phyloP scores from a whole-genome alignment of 306 rosid species.

The Trifolium dubium region DNA sequence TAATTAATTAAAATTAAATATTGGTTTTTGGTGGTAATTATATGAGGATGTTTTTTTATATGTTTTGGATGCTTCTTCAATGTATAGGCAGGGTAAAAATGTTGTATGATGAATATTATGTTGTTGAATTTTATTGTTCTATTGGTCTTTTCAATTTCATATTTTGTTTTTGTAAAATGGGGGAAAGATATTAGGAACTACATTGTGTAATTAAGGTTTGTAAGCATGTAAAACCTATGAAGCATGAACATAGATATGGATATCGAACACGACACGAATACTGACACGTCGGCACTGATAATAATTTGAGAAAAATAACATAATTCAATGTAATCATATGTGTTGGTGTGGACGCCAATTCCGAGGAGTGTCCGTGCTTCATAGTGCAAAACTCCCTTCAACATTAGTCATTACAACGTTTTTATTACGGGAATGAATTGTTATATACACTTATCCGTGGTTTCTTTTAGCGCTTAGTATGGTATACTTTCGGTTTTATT shows the following conservation, averaged over 20 bases:
- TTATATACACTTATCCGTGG: constrained; percentile 7
- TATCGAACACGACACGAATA: too few relatives aligned
- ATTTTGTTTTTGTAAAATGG: constrained; percentile 12
- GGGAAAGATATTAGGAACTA: background rate
- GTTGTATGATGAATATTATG: constrained; percentile 1
- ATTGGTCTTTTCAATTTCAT: background rate
- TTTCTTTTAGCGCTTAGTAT: background rate
- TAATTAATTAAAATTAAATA: constrained; percentile 9
- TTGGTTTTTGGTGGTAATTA: background rate
- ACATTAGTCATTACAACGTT: constrained; percentile 5
- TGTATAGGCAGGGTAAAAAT: background rate
- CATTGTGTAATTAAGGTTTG: background rate
- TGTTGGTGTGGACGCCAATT: too few relatives aligned
- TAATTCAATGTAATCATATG: too few relatives aligned
- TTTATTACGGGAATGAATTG: constrained; percentile 5
- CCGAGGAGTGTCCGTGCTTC: too few relatives aligned
- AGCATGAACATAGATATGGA: too few relatives aligned
- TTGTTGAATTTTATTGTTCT: background rate
- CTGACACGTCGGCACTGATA: too few relatives aligned
- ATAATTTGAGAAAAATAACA: too few relatives aligned
- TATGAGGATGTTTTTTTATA: constrained; percentile 8
- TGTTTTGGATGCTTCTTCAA: constrained; percentile 13
- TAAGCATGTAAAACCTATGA: background rate
- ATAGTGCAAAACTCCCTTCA: constrained; percentile 11
- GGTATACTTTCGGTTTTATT: background rate